phyloP scores from a whole-genome alignment of 2,329 filamentous ascomycete genomes.

The Hymenoscyphus fructigenus region DNA sequence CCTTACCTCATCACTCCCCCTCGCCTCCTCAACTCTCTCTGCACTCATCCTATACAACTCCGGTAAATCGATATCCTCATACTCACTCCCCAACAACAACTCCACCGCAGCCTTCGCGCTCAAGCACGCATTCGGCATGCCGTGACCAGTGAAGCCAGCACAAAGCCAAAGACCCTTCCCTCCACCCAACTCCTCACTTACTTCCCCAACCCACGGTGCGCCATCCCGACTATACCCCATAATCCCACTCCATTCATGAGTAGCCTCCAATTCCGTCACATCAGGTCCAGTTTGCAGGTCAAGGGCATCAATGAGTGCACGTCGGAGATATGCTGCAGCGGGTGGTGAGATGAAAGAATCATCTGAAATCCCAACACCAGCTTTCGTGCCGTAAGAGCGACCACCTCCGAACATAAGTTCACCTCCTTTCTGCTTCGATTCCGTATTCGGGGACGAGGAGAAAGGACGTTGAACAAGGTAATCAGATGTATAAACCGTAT shows the following conservation, averaged over 20 bases:
- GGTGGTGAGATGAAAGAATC: constrained; percentile 57
- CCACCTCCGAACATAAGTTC: constrained; percentile 60
- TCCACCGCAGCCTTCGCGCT: constrained; percentile 62
- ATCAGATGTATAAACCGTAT: constrained; percentile 57
- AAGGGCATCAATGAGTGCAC: constrained; percentile 28
- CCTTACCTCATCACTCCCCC: constrained; percentile 27
- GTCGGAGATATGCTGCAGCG: constrained; percentile 33
- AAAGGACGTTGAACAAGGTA: constrained; percentile 72
- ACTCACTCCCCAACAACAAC: constrained; percentile 51
- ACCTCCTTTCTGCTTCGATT: constrained; percentile 36
- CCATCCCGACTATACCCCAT: constrained; percentile 74
- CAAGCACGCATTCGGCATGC: constrained; percentile 72
- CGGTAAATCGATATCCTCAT: constrained; percentile 46
- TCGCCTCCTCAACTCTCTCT: constrained; percentile 28
- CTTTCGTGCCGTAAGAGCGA: constrained; percentile 52
- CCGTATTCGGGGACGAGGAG: constrained; percentile 32
- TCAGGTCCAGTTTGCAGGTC: constrained; percentile 34
- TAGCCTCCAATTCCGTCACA: constrained; percentile 46
- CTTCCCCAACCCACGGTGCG: constrained; percentile 67
- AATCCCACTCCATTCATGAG: constrained; percentile 69
- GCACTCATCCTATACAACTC: constrained; percentile 37
- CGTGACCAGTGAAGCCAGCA: constrained; percentile 71
- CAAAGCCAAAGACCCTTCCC: constrained; percentile 59
- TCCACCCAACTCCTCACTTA: constrained; percentile 55
- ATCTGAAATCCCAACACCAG: constrained; percentile 56